Conservation (phyloP, 345 rosid species). For the Luvunga scandens region DNA sequence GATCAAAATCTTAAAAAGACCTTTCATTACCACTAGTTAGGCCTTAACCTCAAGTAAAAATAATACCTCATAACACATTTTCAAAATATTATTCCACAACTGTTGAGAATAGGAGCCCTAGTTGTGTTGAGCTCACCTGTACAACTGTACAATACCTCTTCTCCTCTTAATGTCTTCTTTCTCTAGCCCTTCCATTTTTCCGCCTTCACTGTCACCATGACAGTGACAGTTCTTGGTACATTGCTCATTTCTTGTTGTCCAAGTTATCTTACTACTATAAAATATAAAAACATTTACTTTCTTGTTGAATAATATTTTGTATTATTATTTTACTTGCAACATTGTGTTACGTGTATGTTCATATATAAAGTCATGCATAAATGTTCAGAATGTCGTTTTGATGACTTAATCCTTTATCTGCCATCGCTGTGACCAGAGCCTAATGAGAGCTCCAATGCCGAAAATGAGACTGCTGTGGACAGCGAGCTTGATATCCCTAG, state of each 20-base stretch:
- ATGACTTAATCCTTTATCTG: too few relatives aligned
- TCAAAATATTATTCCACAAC: too few relatives aligned
- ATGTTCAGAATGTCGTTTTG: background rate
- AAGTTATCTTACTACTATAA: background rate
- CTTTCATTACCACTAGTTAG: too few relatives aligned
- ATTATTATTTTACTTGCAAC: background rate
- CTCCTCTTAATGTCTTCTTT: background rate
- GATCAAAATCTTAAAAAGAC: too few relatives aligned
- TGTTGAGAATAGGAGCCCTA: background rate
- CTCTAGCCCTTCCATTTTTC: background rate
- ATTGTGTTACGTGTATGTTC: background rate
- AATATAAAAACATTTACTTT: background rate
- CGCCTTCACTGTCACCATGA: background rate
- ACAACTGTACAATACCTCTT: background rate
- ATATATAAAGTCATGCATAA: background rate
- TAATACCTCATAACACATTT: too few relatives aligned
- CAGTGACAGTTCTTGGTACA: background rate
- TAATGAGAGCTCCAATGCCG: background rate
- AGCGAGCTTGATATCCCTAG: constrained; percentile 48
- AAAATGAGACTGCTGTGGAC: background rate
- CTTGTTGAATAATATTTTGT: background rate
- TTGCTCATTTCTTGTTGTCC: background rate
- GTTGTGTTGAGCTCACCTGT: background rate
- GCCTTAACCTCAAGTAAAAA: too few relatives aligned
- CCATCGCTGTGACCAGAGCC: background rate